Base-by-base conservation (phyloP, 768 basidiomycete species). In the Suillus subaureus region DNA sequence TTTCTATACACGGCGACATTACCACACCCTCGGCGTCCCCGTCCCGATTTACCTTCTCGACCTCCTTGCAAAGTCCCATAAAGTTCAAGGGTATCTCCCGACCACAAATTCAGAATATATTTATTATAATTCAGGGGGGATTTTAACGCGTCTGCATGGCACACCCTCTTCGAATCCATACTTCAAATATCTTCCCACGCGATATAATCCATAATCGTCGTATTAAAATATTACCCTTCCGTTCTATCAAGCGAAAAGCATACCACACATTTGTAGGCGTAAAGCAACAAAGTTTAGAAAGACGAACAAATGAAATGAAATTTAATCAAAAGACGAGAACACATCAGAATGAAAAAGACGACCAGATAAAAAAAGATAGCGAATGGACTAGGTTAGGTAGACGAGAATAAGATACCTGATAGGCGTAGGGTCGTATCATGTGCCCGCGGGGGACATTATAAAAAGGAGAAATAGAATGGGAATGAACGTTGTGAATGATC, bases 1-100 rank as follows among this genome's bases (percentile, higher is more conserved):
- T 60, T 58, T 60, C 58, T 60, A 42, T 42, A 60, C 58, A 12
- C 11, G 58, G 39, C 12, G 39, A 60, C 58, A 42, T 60, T 60
- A 60, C 58, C 58, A 31, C 26, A 60, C 57, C 9, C 37, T 58
- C 37, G 57, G 26, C 21, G 26, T 42, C 18, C 40, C 3, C 40
- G 58, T 60, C 13, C 58, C 58, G 40, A 18, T 40, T 58, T 16
- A 40, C 39, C 39, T 55, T 31, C 56, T 58, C 26, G 57, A 60
- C 40, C 26, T 60, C 58, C 56, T 57, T 23, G 37, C 56, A 57
- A 56, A 57, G 28, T 60, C 26, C 39, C 28, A 42, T 60, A 60
- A 55, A 55, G 54, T 55, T 55, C 54, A 55, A 13, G 31, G 54
- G 54, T 35, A 55, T 12, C 21, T 33, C 52, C 18, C 52, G 31